Evolutionary conservation across 371 early-diverging fungal genomes (phyloP), one percentile per base, ranked within the genome.

Genomic region (Thermomucor indicae-seudaticae): DNA sequence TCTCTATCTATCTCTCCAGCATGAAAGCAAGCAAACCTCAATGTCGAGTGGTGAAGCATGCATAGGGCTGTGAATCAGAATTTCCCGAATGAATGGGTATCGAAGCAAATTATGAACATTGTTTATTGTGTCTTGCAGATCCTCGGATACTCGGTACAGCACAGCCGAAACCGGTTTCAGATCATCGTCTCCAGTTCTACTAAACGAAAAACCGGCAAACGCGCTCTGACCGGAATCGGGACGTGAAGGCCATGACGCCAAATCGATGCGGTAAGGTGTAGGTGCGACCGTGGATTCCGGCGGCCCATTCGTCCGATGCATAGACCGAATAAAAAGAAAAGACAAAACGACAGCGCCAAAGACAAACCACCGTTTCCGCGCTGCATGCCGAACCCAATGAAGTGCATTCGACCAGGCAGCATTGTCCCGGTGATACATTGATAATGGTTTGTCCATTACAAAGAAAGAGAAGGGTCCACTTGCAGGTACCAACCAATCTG

Each of bases 141-240:
- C 53, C 4, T 77, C 64, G 19, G 75, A 76, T 47, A 78, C 76
- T 35, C 75, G 61, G 41, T 79, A 54, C 7, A 83, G 42, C 3
- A 83, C 72, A 6, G 81, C 83, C 8, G 83, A 78, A 22, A 83
- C 69, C 8, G 80, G 73, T 40, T 77, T 70, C 8, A 65, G 42
- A 7, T 68, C 66, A 32, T 67, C 65, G 34, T 48, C 24, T 4
- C 19, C 23, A 12, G n/a, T 7, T 29, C 16, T 11, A 3, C 29
- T 29, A 44, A 29, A 27, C 29, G 20, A 25, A 4, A 25, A 48
- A 35, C 12, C 24, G 24, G 14, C 25, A 25, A 43, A 24, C 25
- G 25, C 28, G 22, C 43, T 27, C 10, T n/a, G 23, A 7, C 24
- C 43, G 7, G n/a, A 24, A 25, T 25, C 23, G 14, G 0, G 34